Evolutionary conservation across 371 early-diverging fungal genomes (phyloP), one percentile per base, ranked within the genome.

Genomic region (Mucor velutinosus): DNA sequence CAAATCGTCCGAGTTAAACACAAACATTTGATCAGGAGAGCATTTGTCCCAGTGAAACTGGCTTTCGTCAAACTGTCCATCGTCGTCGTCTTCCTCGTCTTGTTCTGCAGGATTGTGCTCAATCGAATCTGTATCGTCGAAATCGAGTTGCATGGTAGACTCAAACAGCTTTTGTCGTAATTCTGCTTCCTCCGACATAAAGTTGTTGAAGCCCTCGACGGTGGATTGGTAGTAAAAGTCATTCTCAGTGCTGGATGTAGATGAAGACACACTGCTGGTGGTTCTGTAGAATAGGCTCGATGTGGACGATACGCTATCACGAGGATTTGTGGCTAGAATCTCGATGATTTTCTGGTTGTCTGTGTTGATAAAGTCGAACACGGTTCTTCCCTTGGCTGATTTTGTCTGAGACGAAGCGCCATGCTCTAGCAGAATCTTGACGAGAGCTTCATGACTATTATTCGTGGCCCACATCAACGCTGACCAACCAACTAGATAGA

Each of bases 391-490:
- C 49, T 89, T 87, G 47, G 86, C 77, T 0, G 94, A 92, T 68
- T 84, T 85, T n/a, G 89, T 78, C 19, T 85, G 80, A 5, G 90
- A 74, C 29, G 89, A 86, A 32, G 96, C 98, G 17, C 96, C 96
- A 65, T 81, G 67, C 30, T 92, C 92, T 27, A 96, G 66, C 58
- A 97, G 82, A n/a, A 92, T 58, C 65, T 88, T 86, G 60, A 93
- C 94, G 30, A 92, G 76, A 11, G 76, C 76, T 64, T 89, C 89
- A 80, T 94, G 91, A 62, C 90, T 89, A 80, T 94, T 96, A 69
- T 92, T 92, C 51, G 92, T 91, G 2, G 98, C 96, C 98, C 98
- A 97, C 86, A 96, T 90, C 56, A 97, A 86, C n/a, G 96, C 92
- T 6, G 96, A 91, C 98, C 98, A 97, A 21, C 98, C 98, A 69